Percentiles rank a stretch among this genome's conserved stretches.
Evolutionary conservation across 305 asterid species (phyloP).

Genomic region (Solanum aculeatissimum): DNA sequence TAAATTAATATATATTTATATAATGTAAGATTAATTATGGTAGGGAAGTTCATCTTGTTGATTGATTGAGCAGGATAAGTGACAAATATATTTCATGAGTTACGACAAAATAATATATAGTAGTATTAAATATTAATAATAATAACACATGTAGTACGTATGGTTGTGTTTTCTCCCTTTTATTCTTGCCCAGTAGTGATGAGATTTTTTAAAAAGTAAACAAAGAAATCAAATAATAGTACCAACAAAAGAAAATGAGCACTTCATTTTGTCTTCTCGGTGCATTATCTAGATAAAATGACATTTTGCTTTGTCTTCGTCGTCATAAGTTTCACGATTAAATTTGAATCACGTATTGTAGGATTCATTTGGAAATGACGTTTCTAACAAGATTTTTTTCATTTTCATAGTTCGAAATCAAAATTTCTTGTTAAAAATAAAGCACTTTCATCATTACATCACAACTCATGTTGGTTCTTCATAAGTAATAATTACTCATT

Average conservation of each 20-base stretch:
- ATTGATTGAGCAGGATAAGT: neutral
- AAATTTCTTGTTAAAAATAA: too few relatives aligned
- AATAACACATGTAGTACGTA: neutral
- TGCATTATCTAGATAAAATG: neutral
- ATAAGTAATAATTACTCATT: neutral
- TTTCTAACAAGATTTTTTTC: too few relatives aligned
- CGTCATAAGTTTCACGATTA: too few relatives aligned
- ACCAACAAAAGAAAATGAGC: neutral
- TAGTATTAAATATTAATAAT: neutral
- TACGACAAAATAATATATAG: neutral
- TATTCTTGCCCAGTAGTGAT: neutral
- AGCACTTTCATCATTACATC: too few relatives aligned
- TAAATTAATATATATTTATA: too few relatives aligned
- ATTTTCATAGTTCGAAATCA: too few relatives aligned
- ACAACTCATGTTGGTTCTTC: too few relatives aligned
- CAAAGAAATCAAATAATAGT: neutral
- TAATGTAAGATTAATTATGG: neutral
- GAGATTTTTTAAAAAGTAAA: neutral
- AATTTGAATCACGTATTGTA: too few relatives aligned
- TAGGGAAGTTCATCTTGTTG: neutral
- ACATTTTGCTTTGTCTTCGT: neutral
- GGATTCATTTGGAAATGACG: too few relatives aligned
- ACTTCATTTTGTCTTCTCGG: neutral
- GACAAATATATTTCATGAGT: neutral
- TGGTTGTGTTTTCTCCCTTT: neutral